Evolutionary conservation across 768 basidiomycete genomes (phyloP).

Genomic region (Lactarius tabidus): DNA sequence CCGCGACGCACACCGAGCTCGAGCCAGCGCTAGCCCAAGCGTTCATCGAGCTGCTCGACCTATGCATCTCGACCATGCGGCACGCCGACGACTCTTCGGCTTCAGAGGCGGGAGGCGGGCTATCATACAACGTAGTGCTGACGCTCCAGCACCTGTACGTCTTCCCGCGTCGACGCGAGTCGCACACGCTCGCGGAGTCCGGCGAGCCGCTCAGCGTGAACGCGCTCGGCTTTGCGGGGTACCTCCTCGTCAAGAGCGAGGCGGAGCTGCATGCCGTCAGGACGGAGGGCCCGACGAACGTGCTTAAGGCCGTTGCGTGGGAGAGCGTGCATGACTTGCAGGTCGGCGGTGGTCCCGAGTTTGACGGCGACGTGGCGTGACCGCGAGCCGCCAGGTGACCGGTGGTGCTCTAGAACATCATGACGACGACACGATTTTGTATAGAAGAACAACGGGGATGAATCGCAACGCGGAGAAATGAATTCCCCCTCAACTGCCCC

Average conservation of each 20-base stretch:
- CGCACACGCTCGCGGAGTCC: constrained; percentile 47
- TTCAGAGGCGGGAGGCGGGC: too few species aligned
- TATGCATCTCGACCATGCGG: constrained; percentile 68
- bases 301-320: constrained; percentile 61
- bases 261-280: constrained; percentile 68
- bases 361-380: constrained; percentile 24
- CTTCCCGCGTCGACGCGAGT: constrained; percentile 71
- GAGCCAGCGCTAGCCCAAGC: constrained; percentile 50
- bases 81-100: too few species aligned
- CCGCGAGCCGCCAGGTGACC: too few species aligned
- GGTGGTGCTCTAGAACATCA: too few species aligned
- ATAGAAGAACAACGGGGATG: neutral
- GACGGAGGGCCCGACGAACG: constrained; percentile 55
- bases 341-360: constrained; percentile 46
- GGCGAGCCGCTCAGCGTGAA: constrained; percentile 71
- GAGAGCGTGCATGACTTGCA: constrained; percentile 66
- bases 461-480: neutral
- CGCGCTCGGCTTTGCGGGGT: constrained; percentile 85
- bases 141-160: constrained; percentile 82
- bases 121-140: constrained; percentile 80
- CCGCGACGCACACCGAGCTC: constrained; percentile 41
- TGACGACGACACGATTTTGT: neutral
- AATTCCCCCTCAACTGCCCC: neutral
- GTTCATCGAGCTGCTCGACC: constrained; percentile 73
- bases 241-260: constrained; percentile 83